A percentile compares a stretch with the other conserved stretches of the same genome.
Evolutionary conservation across 768 basidiomycete genomes (phyloP).

Genomic region (Russula earlei): DNA sequence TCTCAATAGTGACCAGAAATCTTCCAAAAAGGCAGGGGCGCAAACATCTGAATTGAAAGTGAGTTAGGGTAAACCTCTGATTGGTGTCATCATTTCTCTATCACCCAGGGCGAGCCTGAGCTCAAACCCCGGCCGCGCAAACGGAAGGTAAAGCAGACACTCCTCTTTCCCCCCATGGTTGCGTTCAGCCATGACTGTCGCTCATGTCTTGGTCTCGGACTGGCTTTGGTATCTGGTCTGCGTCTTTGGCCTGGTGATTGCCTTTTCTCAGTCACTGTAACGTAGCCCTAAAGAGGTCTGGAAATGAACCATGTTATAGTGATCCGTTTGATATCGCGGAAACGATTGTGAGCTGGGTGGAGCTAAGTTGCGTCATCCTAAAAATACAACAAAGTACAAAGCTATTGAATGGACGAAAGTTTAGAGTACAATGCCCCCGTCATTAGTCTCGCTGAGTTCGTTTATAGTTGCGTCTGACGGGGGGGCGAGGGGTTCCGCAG

Average conservation of each 20-base stretch:
- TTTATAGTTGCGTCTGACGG: not conserved
- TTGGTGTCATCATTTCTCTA: not conserved
- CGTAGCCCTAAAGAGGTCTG: not conserved
- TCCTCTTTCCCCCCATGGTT: not conserved
- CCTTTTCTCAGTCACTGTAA: not conserved
- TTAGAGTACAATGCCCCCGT: slow-evolving; percentile 15
- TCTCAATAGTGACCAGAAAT: slow-evolving; percentile 5
- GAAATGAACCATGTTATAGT: not conserved
- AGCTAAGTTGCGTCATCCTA: not conserved
- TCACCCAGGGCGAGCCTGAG: slow-evolving; percentile 6
- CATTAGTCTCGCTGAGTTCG: not conserved
- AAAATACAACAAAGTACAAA: not conserved
- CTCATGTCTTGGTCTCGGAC: not conserved
- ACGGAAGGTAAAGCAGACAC: slow-evolving; percentile 1
- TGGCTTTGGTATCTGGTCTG: not conserved
- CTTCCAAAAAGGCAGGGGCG: not conserved
- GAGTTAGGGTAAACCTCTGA: not conserved
- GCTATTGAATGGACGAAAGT: not conserved
- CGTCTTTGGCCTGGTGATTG: not conserved
- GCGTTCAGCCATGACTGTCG: too few species aligned
- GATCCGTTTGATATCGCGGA: not conserved
- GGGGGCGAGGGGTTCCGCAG: not conserved
- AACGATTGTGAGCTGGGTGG: not conserved
- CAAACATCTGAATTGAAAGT: slow-evolving; percentile 9
- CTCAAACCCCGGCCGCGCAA: slow-evolving; percentile 13